Evolutionary conservation across 1,284 basidiomycete genomes (phyloP).

Genomic region (Ceratobasidium sp.): DNA sequence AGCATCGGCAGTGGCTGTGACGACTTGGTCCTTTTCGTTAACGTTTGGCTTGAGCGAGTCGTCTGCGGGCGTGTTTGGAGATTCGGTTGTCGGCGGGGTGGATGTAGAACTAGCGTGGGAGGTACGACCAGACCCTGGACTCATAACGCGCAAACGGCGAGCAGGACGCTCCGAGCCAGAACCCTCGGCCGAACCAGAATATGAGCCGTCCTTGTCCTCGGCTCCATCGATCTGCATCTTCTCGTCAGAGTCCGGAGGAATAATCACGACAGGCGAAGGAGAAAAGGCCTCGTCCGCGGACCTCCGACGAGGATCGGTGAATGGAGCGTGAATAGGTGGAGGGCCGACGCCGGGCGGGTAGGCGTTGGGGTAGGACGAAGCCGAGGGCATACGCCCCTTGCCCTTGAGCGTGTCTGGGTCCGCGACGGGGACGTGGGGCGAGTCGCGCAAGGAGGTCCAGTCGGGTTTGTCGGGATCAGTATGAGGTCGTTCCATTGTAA

Average conservation of each 20-base stretch:
- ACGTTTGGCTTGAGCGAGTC: not conserved
- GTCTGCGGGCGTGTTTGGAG: slow-evolving; percentile 30
- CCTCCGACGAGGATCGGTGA: slow-evolving; percentile 30
- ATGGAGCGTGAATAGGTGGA: slow-evolving; percentile 35
- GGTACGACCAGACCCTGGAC: slow-evolving; percentile 1
- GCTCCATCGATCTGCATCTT: slow-evolving; percentile 12
- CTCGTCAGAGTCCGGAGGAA: not conserved
- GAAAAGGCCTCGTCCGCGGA: slow-evolving; percentile 36
- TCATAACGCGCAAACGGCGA: slow-evolving; percentile 24
- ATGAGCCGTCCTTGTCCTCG: not conserved
- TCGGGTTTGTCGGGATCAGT: slow-evolving; percentile 60
- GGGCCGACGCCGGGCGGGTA: slow-evolving; percentile 31
- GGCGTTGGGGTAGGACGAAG: not conserved
- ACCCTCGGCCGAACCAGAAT: not conserved
- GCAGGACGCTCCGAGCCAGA: slow-evolving; percentile 19
- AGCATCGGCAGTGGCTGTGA: not conserved
- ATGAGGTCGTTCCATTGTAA: slow-evolving; percentile 74
- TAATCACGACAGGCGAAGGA: not conserved
- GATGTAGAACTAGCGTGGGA: not conserved
- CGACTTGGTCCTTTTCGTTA: not conserved
- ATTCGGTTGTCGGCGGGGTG: slow-evolving; percentile 23
- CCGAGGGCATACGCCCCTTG: slow-evolving; percentile 38
- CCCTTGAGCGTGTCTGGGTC: slow-evolving; percentile 50
- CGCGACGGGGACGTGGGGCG: slow-evolving; percentile 71
- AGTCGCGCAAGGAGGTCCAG: slow-evolving; percentile 70